Evolutionary conservation across 2,329 filamentous ascomycete genomes (phyloP).

Genomic region (Sporothrix pseudoabietina): DNA sequence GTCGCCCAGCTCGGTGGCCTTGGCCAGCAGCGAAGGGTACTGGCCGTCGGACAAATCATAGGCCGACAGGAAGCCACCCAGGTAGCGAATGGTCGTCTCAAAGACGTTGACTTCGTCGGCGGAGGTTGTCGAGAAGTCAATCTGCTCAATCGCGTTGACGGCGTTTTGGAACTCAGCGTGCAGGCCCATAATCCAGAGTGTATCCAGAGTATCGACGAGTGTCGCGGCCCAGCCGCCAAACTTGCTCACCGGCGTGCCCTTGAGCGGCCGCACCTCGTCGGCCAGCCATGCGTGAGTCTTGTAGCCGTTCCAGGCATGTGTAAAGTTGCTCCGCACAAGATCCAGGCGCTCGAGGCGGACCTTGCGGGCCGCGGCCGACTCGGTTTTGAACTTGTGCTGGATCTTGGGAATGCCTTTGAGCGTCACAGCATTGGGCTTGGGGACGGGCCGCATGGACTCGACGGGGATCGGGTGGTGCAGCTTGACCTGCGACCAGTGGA

Average conservation of each 20-base stretch:
- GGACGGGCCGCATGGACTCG: slow-evolving; percentile 30
- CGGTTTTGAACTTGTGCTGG: slow-evolving; percentile 45
- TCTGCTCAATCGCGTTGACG: slow-evolving; percentile 56
- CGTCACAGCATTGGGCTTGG: slow-evolving; percentile 9
- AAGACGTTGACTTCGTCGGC: slow-evolving; percentile 54
- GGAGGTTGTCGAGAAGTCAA: slow-evolving; percentile 62
- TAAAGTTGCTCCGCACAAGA: slow-evolving; percentile 54
- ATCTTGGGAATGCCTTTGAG: slow-evolving; percentile 40
- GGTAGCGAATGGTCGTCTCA: slow-evolving; percentile 42
- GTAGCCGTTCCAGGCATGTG: slow-evolving; percentile 63
- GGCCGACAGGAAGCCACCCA: slow-evolving; percentile 40
- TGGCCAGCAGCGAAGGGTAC: slow-evolving; percentile 59
- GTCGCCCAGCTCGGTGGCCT: slow-evolving; percentile 66
- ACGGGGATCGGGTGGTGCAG: slow-evolving; percentile 33
- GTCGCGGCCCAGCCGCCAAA: slow-evolving; percentile 66
- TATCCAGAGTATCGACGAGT: slow-evolving; percentile 67
- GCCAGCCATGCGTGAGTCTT: slow-evolving; percentile 64
- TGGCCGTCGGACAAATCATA: slow-evolving; percentile 50
- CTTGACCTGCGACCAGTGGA: slow-evolving; percentile 32
- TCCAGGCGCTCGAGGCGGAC: slow-evolving; percentile 46
- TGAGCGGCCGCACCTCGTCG: slow-evolving; percentile 64
- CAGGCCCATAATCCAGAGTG: slow-evolving; percentile 73
- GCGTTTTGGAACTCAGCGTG: slow-evolving; percentile 66
- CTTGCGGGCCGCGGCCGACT: slow-evolving; percentile 42
- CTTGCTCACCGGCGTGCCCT: slow-evolving; percentile 51